Evolutionary conservation across 2,329 filamentous ascomycete genomes (phyloP), one percentile per base, ranked within the genome.

Genomic region (Phaeosphaeriaceae sp.): DNA sequence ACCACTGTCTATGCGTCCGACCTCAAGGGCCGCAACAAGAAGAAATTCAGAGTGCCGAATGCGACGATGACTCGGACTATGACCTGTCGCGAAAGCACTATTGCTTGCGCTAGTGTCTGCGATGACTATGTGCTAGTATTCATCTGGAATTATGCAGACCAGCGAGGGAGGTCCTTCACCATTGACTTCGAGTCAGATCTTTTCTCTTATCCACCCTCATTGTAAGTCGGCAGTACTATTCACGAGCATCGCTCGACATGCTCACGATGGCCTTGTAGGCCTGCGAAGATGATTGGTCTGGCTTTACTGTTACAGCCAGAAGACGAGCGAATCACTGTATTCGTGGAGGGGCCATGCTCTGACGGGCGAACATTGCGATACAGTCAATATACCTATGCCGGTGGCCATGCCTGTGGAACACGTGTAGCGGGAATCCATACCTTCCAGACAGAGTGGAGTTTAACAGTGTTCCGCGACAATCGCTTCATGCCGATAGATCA

Each of bases 121-220:
- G 10, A 47, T 1, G 54, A 58, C 0, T 15, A 54, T 19, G 51
- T 53, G 20, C 45, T 58, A 1, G 59, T 75, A 1, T 76, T 70
- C 47, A 60, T 73, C 15, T 76, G 73, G 73, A 48, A 74, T 33
- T 71, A 66, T 21, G 65, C 74, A 36, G 69, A 60, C 3, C 59
- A 62, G 44, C 62, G 51, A 11, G 68, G 71, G 2, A 66, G 33
- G 17, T 67, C 66, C 0, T 69, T 76, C 33, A 42, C 58, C 0
- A 52, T 75, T n/a, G 47, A 48, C 6, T 50, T 48, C 25, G n/a
- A 48, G 9, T 20, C 53, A 45, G 40, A 17, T 41, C 52, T 17
- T 20, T 59, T 9, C 47, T 53, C 17, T 33, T 19, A 13, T 17
- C 40, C 10, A 11, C 33, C 2, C 19, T 20, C 15, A 24, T 21